Base-by-base conservation (phyloP, 108 stramenopile genomes). In the Fistulifera pelliculosa region DNA sequence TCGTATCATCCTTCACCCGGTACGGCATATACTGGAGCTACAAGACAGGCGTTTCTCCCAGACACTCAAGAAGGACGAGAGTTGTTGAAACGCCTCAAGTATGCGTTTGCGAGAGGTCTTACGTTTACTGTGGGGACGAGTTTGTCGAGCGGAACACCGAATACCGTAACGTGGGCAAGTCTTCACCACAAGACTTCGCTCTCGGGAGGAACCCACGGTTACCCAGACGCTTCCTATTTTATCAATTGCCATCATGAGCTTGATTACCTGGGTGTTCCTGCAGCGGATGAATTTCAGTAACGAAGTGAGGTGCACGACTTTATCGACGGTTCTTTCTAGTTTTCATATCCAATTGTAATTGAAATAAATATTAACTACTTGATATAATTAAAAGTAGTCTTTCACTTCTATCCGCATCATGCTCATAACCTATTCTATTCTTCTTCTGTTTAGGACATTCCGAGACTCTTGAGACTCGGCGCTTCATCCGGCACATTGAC, bases 401-500 rank as follows among this genome's bases (percentile, higher is more conserved):
- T n/a, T n/a, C n/a, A n/a, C n/a, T n/a, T n/a, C n/a, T n/a, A n/a
- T n/a, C n/a, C n/a, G n/a, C n/a, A n/a, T n/a, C n/a, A n/a, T n/a
- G n/a, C n/a, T n/a, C n/a, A n/a, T n/a, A n/a, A n/a, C n/a, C n/a
- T n/a, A n/a, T n/a, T n/a, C n/a, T n/a, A n/a, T n/a, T n/a, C n/a
- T n/a, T n/a, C n/a, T n/a, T n/a, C n/a, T n/a, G n/a, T 35, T 31
- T 49, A 60, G 3, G 35, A 60, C 48, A 60, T 48, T 15, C 89
- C 89, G 52, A 91, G 62, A 31, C 70, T 70, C 63, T 52, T 81
- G 58, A 91, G 47, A 52, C 79, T 85, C 18, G 76, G 67, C 11
- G 74, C 85, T 47, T 73, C 64, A 28, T 91, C 89, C 0, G 89
- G 89, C 27, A 80, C 76, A 44, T 66, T 75, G 10, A 74, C 76